Evolutionary conservation across 495 filamentous ascomycete species (phyloP).

Genomic region (Durotheca rogersii): DNA sequence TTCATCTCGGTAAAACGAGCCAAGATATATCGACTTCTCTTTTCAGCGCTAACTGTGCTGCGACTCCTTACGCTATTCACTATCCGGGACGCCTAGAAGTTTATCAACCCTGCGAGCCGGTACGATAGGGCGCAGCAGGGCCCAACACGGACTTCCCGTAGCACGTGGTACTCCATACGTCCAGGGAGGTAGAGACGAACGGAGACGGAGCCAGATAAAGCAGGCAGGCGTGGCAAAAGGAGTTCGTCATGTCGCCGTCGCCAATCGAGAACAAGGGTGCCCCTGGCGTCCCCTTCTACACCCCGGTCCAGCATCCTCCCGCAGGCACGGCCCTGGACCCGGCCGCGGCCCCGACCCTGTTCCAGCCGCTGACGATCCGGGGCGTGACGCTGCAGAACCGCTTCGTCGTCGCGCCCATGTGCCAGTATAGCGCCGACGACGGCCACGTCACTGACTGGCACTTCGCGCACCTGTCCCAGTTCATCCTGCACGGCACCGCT

Average conservation of each 20-base stretch:
- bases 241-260: constrained; percentile 3
- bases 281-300: constrained; percentile 55
- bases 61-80: no score
- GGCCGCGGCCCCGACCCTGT: constrained; percentile 59
- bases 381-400: constrained; percentile 72
- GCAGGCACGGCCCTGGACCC: constrained; percentile 54
- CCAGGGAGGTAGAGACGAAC: neutral
- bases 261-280: constrained; percentile 35
- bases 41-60: neutral
- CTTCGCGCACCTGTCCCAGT: constrained; percentile 61
- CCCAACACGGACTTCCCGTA: no score
- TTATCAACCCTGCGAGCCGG: neutral
- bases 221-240: no score
- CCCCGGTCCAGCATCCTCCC: constrained; percentile 56
- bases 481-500: constrained; percentile 62
- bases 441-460: constrained; percentile 73
- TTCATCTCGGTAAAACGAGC: neutral
- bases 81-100: no score
- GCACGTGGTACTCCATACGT: no score
- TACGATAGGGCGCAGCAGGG: no score
- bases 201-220: no score
- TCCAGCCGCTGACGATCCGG: constrained; percentile 65
- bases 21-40: neutral
- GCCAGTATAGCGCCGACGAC: constrained; percentile 67
- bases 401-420: constrained; percentile 62